phyloP scores from a whole-genome alignment of 2,329 filamentous ascomycete species.

The Phaeomoniella chlamydospora region DNA sequence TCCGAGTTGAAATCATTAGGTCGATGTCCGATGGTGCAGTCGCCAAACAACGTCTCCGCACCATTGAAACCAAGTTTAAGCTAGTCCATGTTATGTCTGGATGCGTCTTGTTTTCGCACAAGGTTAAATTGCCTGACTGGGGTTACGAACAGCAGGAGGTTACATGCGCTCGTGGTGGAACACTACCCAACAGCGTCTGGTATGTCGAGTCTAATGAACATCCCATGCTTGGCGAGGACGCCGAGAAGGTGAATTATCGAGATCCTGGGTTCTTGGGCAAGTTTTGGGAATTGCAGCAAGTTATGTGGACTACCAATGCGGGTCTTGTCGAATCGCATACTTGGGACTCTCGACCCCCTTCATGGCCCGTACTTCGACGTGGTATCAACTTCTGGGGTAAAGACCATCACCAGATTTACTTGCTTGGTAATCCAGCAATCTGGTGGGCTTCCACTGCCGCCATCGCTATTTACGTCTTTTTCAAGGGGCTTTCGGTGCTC shows the following conservation, averaged over 20 bases:
- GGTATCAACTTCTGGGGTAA: constrained; percentile 99
- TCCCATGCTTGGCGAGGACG: constrained; percentile 54
- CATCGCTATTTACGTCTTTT: constrained; percentile 59
- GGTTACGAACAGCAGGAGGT: constrained; percentile 97
- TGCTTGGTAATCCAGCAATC: constrained; percentile 85
- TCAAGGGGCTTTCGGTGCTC: constrained; percentile 78
- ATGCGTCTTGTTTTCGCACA: constrained; percentile 93
- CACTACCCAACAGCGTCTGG: constrained; percentile 92
- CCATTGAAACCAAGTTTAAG: constrained; percentile 93
- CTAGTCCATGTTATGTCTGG: constrained; percentile 95
- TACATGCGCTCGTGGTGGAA: constrained; percentile 85
- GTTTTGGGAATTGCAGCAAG: constrained; percentile 91
- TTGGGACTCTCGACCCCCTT: constrained; percentile 89
- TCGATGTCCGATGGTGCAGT: constrained; percentile 63
- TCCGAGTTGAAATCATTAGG: constrained; percentile 90
- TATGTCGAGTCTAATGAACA: constrained; percentile 88
- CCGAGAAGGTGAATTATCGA: constrained; percentile 92
- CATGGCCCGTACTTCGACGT: constrained; percentile 81
- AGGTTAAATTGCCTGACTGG: constrained; percentile 97
- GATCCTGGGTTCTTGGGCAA: constrained; percentile 94
- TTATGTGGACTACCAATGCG: constrained; percentile 98
- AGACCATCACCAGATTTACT: constrained; percentile 86
- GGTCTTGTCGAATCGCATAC: constrained; percentile 91
- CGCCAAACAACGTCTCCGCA: constrained; percentile 74
- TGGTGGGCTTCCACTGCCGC: constrained; percentile 83